A percentile compares a stretch with the other conserved stretches of the same genome.
These are phyloP conservation scores for Apostasia ramifera DNA, from an alignment of 106 monocot genomes.

Conservation along the genomic window DNA sequence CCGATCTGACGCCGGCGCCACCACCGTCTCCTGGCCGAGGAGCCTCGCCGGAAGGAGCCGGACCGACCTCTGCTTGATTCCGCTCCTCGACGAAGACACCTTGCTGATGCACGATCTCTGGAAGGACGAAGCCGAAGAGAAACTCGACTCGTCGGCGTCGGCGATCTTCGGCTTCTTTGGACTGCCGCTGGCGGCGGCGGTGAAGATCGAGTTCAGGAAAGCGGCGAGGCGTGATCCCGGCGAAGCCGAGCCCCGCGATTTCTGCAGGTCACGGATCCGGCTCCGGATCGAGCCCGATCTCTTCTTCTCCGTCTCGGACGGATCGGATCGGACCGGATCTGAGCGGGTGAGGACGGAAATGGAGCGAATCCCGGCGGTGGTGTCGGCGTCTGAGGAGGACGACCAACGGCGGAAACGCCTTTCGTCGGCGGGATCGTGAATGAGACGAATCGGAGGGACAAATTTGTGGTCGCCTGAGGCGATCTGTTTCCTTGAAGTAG, in stretches of 20 bases:
- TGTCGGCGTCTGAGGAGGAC: slow-evolving; percentile 32
- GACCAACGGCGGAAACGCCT: slow-evolving; percentile 5
- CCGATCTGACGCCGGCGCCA: slow-evolving; percentile 1
- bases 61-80: slow-evolving; percentile 22
- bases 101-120: slow-evolving; percentile 36
- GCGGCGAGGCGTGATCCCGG: slow-evolving; percentile 54
- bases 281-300: slow-evolving; percentile 22
- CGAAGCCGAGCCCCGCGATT: slow-evolving; percentile 43
- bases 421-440: not conserved
- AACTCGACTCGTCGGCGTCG: slow-evolving; percentile 17
- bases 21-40: not conserved
- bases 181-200: not conserved
- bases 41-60: slow-evolving; percentile 20
- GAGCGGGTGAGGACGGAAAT: not conserved
- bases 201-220: slow-evolving; percentile 52
- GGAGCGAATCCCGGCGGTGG: not conserved
- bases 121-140: slow-evolving; percentile 48
- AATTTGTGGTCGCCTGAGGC: not conserved
- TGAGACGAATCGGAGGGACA: not conserved
- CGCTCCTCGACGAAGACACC: slow-evolving; percentile 2
- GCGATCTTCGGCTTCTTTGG: not conserved
- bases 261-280: slow-evolving; percentile 35
- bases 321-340: not conserved
- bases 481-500: not conserved
- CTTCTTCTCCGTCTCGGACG: slow-evolving; percentile 16